A percentile compares a stretch with the other conserved stretches of the same genome.
Conservation (phyloP, 257 asterid genomes). For the Paulownia fortunei region DNA sequence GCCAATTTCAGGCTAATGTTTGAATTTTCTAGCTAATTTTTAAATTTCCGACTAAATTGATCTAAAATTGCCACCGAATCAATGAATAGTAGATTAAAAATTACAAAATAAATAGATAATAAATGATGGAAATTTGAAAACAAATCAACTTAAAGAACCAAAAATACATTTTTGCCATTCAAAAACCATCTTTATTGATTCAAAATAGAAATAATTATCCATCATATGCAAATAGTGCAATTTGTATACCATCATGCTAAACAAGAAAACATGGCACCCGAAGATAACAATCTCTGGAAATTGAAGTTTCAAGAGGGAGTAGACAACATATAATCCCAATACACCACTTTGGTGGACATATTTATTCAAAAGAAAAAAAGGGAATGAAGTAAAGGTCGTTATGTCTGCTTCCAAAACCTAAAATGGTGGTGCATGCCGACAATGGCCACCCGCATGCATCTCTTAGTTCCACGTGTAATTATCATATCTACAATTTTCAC, state of each 20-base stretch:
- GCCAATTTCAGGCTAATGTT: too few relatives aligned
- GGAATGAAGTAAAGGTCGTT: conserved; percentile 20
- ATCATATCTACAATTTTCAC: not conserved
- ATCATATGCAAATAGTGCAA: not conserved
- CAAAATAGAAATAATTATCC: not conserved
- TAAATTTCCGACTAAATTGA: too few relatives aligned
- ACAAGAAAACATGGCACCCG: not conserved
- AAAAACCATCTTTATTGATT: too few relatives aligned
- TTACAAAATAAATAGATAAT: too few relatives aligned
- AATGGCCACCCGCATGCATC: conserved; percentile 43
- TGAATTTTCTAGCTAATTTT: too few relatives aligned
- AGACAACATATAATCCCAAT: conserved; percentile 23
- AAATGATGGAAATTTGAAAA: too few relatives aligned
- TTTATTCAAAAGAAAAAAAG: conserved; percentile 1
- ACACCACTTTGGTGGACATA: conserved; percentile 36
- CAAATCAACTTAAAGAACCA: too few relatives aligned
- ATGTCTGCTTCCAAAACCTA: conserved; percentile 37
- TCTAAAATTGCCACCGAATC: too few relatives aligned
- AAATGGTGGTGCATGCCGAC: conserved; percentile 15
- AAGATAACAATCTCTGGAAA: too few relatives aligned
- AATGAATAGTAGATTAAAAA: too few relatives aligned
- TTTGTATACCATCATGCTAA: not conserved
- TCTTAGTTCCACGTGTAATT: conserved; percentile 40
- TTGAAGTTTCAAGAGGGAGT: too few relatives aligned
- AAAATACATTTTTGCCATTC: too few relatives aligned